A percentile compares a stretch with the other conserved stretches of the same genome.
These are phyloP conservation scores for Saturnispora quitensis DNA, from an alignment of 805 yeast genomes.

Conservation along the genomic window DNA sequence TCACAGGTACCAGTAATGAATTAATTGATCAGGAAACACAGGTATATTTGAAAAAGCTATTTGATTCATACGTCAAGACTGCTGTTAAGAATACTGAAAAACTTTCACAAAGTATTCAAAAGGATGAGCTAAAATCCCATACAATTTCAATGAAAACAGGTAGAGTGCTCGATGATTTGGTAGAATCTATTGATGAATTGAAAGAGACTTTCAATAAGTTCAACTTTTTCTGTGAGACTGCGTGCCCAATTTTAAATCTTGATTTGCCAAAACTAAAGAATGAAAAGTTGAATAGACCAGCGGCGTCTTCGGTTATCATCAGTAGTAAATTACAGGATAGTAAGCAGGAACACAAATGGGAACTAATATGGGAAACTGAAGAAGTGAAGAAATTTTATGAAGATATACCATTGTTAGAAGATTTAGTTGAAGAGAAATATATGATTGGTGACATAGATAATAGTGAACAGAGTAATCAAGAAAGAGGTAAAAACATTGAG, in stretches of 20 bases:
- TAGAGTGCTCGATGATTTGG: constrained; percentile 33
- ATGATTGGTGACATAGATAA: constrained; percentile 6
- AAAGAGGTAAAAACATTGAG: constrained; percentile 4
- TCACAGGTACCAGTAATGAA: constrained; percentile 25
- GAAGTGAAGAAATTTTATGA: constrained; percentile 60
- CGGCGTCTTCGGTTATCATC: constrained; percentile 14
- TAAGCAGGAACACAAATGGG: constrained; percentile 6
- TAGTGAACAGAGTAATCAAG: background rate
- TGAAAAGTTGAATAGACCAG: constrained; percentile 19
- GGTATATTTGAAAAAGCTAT: constrained; percentile 26
- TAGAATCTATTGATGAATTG: constrained; percentile 21
- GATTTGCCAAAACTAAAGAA: constrained; percentile 30
- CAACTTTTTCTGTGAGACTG: constrained; percentile 31
- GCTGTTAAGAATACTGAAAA: constrained; percentile 30
- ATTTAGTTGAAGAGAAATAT: constrained; percentile 24
- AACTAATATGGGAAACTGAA: constrained; percentile 51
- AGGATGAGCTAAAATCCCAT: constrained; percentile 33
- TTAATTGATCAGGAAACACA: constrained; percentile 6
- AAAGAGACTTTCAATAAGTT: constrained; percentile 34
- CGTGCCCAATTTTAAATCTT: constrained; percentile 35
- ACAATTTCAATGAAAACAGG: constrained; percentile 63
- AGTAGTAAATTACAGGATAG: background rate
- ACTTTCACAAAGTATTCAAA: constrained; percentile 29
- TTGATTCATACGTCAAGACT: constrained; percentile 36
- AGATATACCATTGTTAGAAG: constrained; percentile 36